Percentiles rank a stretch among this genome's conserved stretches.
Conservation (phyloP, 441 rosid genomes). For the Corymbia citriodora region DNA sequence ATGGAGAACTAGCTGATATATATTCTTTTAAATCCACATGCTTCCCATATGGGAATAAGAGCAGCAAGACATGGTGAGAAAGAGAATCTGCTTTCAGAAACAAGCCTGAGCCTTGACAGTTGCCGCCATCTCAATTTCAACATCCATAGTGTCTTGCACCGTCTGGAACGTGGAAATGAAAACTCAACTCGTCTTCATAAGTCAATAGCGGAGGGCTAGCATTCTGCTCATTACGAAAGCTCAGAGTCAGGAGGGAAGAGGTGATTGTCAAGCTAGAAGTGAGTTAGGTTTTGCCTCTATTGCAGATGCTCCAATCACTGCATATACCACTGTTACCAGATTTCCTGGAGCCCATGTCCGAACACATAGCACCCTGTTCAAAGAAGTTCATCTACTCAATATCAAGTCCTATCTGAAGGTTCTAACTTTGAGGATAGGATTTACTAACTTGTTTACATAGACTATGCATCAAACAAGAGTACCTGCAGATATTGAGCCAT, state of each 20-base stretch:
- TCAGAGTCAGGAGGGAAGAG: neutral
- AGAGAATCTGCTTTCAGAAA: neutral
- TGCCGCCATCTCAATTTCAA: conserved; percentile 85
- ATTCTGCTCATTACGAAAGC: neutral
- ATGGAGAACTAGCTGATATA: conserved; percentile 11
- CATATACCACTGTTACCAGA: neutral
- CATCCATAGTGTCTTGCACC: conserved; percentile 75
- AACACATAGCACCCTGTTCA: neutral
- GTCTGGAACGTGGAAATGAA: conserved; percentile 26
- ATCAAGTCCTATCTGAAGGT: neutral
- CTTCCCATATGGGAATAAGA: neutral
- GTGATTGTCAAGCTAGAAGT: neutral
- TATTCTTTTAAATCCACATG: neutral
- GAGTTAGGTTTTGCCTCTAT: neutral
- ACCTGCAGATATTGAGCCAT: neutral
- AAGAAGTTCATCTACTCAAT: neutral
- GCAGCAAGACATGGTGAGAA: neutral
- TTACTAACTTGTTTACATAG: neutral
- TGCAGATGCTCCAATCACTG: neutral
- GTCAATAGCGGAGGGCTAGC: neutral
- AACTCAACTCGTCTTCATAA: neutral
- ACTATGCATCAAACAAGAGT: neutral
- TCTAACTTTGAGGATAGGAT: neutral
- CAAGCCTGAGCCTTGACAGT: conserved; percentile 87
- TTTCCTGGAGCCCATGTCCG: neutral